Evolutionary conservation across 768 basidiomycete species (phyloP).

Genomic region (Phylloporus sp.): DNA sequence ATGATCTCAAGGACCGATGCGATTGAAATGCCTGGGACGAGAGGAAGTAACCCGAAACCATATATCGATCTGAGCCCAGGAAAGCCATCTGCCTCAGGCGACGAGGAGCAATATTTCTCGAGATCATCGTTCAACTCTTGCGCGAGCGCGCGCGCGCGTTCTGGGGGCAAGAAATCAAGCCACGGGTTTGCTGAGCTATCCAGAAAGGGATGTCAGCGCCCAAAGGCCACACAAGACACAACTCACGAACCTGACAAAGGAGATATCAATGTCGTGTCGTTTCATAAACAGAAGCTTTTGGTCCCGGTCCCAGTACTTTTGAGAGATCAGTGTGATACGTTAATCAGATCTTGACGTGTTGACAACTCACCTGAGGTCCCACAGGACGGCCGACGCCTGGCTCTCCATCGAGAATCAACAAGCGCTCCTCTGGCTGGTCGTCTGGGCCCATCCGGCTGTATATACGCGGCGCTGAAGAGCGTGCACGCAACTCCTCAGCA

Average conservation of each 20-base stretch:
- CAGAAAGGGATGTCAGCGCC: constrained; percentile 12
- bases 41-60: constrained; percentile 80
- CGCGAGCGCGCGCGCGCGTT: constrained; percentile 64
- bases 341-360: neutral
- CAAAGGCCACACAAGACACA: constrained; percentile 4
- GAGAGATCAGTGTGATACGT: constrained; percentile 7
- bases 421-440: constrained; percentile 56
- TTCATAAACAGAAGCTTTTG: constrained; percentile 88
- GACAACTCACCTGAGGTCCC: constrained; percentile 57
- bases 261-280: constrained; percentile 73
- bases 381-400: constrained; percentile 78
- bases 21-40: constrained; percentile 62
- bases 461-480: constrained; percentile 65
- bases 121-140: constrained; percentile 72
- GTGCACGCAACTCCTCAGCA: constrained; percentile 60
- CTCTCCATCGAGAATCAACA: constrained; percentile 77
- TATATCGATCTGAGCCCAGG: constrained; percentile 61
- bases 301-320: constrained; percentile 69
- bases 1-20: constrained; percentile 59
- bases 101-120: constrained; percentile 72
- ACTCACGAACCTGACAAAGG: constrained; percentile 60
- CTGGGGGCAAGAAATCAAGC: constrained; percentile 79
- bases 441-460: constrained; percentile 42
- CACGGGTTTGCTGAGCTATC: constrained; percentile 83
- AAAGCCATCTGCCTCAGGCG: constrained; percentile 38